Percentiles rank a stretch among this genome's conserved stretches.
Conservation (phyloP, 2,329 filamentous ascomycete genomes). For the Claviceps purpurea region DNA sequence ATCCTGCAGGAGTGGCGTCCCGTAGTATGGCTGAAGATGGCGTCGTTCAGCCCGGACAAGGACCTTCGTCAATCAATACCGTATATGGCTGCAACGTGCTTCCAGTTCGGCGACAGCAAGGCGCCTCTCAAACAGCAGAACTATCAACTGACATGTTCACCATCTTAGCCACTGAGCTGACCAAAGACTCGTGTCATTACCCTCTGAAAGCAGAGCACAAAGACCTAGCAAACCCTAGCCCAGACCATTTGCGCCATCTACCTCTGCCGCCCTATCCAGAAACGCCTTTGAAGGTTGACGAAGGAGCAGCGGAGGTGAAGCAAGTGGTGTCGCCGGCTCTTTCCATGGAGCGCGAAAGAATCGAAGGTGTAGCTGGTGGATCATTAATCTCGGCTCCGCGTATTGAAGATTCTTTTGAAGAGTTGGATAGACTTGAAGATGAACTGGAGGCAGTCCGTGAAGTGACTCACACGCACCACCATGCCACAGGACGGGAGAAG, state of each 20-base stretch:
- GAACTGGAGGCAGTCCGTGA: constrained; percentile 40
- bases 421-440: constrained; percentile 48
- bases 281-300: constrained; percentile 16
- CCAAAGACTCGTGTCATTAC: constrained; percentile 11
- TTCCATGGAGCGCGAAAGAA: constrained; percentile 17
- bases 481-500: constrained; percentile 13
- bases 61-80: not conserved
- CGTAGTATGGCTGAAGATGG: constrained; percentile 10
- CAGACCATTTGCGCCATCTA: constrained; percentile 3
- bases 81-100: constrained; percentile 41
- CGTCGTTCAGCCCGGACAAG: constrained; percentile 3
- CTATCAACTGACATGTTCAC: constrained; percentile 26
- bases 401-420: constrained; percentile 52
- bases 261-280: constrained; percentile 12
- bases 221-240: constrained; percentile 1
- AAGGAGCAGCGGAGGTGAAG: constrained; percentile 18
- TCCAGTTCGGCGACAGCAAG: constrained; percentile 1
- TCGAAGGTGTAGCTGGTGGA: constrained; percentile 21
- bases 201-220: constrained; percentile 9
- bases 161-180: constrained; percentile 33
- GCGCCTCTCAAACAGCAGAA: not conserved
- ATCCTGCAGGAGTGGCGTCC: constrained; percentile 18
- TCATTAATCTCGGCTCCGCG: constrained; percentile 27
- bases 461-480: constrained; percentile 21
- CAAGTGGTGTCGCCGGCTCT: constrained; percentile 20